phyloP scores from a whole-genome alignment of 495 filamentous ascomycete genomes.

The Penicillium parvum region DNA sequence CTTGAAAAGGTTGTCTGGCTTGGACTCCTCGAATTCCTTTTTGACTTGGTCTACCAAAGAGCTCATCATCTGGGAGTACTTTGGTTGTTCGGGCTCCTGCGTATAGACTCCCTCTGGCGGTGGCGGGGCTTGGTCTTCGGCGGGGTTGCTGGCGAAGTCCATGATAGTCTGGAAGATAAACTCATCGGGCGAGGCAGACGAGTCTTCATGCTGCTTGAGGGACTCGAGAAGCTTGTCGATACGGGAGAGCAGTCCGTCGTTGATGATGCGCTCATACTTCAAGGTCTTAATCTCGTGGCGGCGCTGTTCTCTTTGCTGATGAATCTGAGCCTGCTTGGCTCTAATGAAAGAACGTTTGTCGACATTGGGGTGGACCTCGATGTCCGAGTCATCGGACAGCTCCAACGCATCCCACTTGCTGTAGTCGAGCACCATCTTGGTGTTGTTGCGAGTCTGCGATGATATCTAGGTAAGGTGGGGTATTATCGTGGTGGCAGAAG shows the following conservation, averaged over 20 bases:
- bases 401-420: constrained; percentile 96
- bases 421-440: constrained; percentile 84
- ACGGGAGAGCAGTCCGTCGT: constrained; percentile 79
- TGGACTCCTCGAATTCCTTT: constrained; percentile 72
- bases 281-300: constrained; percentile 84
- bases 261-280: constrained; percentile 90
- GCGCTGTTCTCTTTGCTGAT: constrained; percentile 77
- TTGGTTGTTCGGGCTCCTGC: constrained; percentile 67
- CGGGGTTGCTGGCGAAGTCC: constrained; percentile 65
- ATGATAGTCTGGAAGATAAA: constrained; percentile 83
- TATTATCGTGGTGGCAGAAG: constrained; percentile 12
- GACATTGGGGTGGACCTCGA: constrained; percentile 98
- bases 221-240: constrained; percentile 72
- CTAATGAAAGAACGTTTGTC: constrained; percentile 98
- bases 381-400: constrained; percentile 95
- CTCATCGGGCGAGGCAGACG: constrained; percentile 70
- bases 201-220: constrained; percentile 63
- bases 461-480: constrained; percentile 21
- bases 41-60: constrained; percentile 90
- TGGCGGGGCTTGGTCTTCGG: constrained; percentile 66
- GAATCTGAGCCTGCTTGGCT: constrained; percentile 95
- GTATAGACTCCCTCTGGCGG: constrained; percentile 76
- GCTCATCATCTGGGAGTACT: constrained; percentile 95
- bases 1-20: constrained; percentile 56
- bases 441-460: constrained; percentile 1